Evolutionary conservation across 2,329 filamentous ascomycete genomes (phyloP), one percentile per base, ranked within the genome.

Genomic region (Neofusicoccum ribis): DNA sequence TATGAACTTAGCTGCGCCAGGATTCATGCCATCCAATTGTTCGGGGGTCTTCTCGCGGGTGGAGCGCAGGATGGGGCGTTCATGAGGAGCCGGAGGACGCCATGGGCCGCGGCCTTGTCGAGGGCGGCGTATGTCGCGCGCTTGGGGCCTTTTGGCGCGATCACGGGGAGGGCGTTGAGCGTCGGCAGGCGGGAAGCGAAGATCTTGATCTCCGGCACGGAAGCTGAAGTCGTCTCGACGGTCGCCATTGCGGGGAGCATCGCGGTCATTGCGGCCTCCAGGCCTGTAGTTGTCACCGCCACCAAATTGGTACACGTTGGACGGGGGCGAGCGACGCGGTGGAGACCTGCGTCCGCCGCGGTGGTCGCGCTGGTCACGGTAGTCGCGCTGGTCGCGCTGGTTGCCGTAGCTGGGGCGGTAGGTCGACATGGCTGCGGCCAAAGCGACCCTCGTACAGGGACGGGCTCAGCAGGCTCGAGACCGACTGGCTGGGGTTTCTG

Each of bases 51-150:
- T 74, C 23, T 77, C 76, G 52, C 80, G 76, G 50, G 72, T 74
- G n/a, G 76, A 70, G 34, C 72, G 74, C n/a, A 84, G 72, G 34
- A 84, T 74, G 17, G 77, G 76, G 64, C 81, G 81, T 66, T 79
- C 75, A 60, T 82, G 77, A 3, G 81, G 77, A 37, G 78, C 74
- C 46, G 71, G 71, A 36, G 71, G 65, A 7, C 46, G 56, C 60
- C 65, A 63, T 7, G 34, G 43, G 31, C 49, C 51, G 14, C 63
- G 62, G 36, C 44, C 52, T 31, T 46, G 49, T 39, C 63, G 63
- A 5, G 43, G 34, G 15, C 46, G 51, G 17, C 52, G 43, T 1
- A n/a, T 43, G 20, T 64, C 51, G 44, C 61, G 39, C 15, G 56
- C 56, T 12, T 60, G 56, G 5, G 59, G 59, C n/a, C 59, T 64